These are phyloP conservation scores for Heterobasidion occidentale DNA, from an alignment of 1,284 basidiomycete genomes.

Conservation along the genomic window DNA sequence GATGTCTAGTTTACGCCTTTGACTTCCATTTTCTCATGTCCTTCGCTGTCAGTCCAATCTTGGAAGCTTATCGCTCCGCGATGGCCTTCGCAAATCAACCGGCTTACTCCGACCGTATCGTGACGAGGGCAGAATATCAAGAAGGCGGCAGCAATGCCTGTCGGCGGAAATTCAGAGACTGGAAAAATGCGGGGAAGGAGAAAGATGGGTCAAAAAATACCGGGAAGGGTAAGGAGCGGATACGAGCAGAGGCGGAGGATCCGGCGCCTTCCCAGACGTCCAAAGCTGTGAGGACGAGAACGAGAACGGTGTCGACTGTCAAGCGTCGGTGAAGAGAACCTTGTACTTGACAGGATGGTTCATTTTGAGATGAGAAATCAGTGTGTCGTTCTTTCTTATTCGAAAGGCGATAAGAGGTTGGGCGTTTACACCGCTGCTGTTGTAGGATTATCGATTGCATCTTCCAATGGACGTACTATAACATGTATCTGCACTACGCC, in stretches of 20 bases:
- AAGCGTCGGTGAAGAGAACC: not conserved
- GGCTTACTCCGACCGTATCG: conserved; percentile 40
- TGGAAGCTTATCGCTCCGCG: conserved; percentile 67
- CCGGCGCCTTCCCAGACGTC: not conserved
- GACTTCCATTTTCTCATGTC: conserved; percentile 3
- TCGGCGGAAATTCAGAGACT: conserved; percentile 55
- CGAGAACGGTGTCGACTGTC: not conserved
- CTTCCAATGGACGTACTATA: too few species aligned
- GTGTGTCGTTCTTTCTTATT: not conserved
- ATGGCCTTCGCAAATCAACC: conserved; percentile 48
- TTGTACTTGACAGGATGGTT: not conserved
- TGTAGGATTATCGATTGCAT: too few species aligned
- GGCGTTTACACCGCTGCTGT: too few species aligned
- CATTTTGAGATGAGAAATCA: not conserved
- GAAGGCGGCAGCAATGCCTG: conserved; percentile 73
- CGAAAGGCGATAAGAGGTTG: not conserved
- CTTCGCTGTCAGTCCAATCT: conserved; percentile 48
- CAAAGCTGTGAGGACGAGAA: conserved; percentile 4
- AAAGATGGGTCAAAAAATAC: conserved; percentile 1
- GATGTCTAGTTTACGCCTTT: conserved; percentile 17
- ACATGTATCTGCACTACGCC: too few species aligned
- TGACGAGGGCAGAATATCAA: conserved; percentile 76
- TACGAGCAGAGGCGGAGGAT: conserved; percentile 11
- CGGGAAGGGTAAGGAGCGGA: conserved; percentile 10
- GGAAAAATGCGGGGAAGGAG: conserved; percentile 24